Evolutionary conservation across 2,329 filamentous ascomycete species (phyloP).

Genomic region (Exophiala phaeomuriformis): DNA sequence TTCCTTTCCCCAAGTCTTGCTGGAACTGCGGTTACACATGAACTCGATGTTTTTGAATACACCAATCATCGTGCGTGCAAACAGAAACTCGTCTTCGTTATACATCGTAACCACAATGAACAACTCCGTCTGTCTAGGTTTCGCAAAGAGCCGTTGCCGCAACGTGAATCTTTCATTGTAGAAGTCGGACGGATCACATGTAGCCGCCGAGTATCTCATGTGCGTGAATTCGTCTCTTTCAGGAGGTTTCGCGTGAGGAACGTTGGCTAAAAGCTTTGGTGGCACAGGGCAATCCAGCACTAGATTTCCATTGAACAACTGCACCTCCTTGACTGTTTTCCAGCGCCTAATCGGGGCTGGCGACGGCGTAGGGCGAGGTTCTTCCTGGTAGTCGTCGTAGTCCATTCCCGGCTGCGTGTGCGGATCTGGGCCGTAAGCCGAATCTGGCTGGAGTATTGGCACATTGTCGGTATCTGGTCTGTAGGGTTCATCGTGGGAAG

Average conservation of each 20-base stretch:
- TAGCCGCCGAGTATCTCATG: conserved; percentile 86
- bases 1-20: conserved; percentile 96
- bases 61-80: conserved; percentile 90
- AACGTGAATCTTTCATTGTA: conserved; percentile 84
- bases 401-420: conserved; percentile 35
- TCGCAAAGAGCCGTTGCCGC: conserved; percentile 84
- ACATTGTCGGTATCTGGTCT: conserved; percentile 65
- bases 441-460: conserved; percentile 65
- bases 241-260: conserved; percentile 68
- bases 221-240: conserved; percentile 76
- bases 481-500: conserved; percentile 47
- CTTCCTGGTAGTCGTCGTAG: conserved; percentile 28
- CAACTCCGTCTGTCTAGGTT: conserved; percentile 83
- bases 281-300: conserved; percentile 95
- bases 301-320: conserved; percentile 91
- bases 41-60: conserved; percentile 99
- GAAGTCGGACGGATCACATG: conserved; percentile 85
- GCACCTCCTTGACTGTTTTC: conserved; percentile 99
- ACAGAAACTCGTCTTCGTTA: conserved; percentile 94
- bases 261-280: conserved; percentile 75
- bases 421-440: conserved; percentile 56
- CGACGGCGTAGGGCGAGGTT: conserved; percentile 37
- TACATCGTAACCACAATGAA: conserved; percentile 99
- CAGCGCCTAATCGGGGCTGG: conserved; percentile 68
- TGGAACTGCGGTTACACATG: conserved; percentile 88